phyloP scores from a whole-genome alignment of 441 rosid species.

The Corymbia citriodora region DNA sequence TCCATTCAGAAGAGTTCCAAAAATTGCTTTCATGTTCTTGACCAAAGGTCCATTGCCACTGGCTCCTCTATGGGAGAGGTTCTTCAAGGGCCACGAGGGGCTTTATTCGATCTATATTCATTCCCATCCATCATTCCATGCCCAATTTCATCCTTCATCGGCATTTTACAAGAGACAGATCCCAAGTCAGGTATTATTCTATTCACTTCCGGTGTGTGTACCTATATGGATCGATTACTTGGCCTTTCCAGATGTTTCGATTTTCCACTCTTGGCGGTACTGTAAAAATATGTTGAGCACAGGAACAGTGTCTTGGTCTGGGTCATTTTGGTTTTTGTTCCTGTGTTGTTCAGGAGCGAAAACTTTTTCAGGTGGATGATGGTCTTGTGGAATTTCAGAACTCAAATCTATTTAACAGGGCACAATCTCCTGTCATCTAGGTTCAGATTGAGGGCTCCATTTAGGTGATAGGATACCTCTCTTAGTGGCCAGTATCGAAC shows the following conservation, averaged over 20 bases:
- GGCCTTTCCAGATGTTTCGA: neutral
- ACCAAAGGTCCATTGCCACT: conserved; percentile 9
- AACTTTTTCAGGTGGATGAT: neutral
- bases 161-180: conserved; percentile 5
- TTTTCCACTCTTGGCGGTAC: neutral
- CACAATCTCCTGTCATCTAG: neutral
- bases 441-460: neutral
- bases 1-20: conserved; percentile 7
- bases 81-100: conserved; percentile 10
- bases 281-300: neutral
- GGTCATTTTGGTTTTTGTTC: neutral
- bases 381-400: neutral
- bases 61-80: conserved; percentile 16
- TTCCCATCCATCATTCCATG: conserved; percentile 9
- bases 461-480: neutral
- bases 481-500: neutral
- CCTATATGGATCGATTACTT: neutral
- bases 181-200: conserved; percentile 8
- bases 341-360: neutral
- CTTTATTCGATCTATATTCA: conserved; percentile 9
- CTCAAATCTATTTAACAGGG: neutral
- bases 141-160: neutral
- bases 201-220: neutral
- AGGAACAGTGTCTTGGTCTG: neutral
- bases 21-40: conserved; percentile 15